These are phyloP conservation scores for Gentiana straminea DNA, from an alignment of 257 asterid genomes.

Conservation along the genomic window DNA sequence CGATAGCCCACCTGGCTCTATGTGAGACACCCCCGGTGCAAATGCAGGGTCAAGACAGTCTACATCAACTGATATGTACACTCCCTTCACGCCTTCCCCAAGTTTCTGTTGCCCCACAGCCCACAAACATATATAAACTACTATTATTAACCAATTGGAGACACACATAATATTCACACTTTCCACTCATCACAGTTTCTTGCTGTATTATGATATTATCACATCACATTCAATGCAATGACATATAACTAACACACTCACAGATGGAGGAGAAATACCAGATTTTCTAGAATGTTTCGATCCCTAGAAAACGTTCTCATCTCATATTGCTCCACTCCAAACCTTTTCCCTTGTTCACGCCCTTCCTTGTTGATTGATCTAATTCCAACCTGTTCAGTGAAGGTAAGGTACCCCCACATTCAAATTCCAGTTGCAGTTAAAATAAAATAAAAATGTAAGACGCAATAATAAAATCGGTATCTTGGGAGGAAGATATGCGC, in stretches of 20 bases:
- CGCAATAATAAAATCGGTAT: background rate
- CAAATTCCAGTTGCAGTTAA: too few relatives aligned
- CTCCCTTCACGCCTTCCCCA: conserved; percentile 97
- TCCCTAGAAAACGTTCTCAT: conserved; percentile 89
- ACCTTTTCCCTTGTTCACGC: conserved; percentile 91
- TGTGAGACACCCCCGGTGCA: conserved; percentile 98
- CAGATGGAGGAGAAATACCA: conserved; percentile 33
- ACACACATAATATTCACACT: too few relatives aligned
- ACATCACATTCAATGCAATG: too few relatives aligned
- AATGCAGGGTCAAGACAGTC: conserved; percentile 96
- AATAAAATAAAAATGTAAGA: background rate
- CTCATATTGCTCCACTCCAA: conserved; percentile 97
- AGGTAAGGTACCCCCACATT: background rate
- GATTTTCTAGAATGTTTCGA: conserved; percentile 60
- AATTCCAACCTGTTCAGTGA: conserved; percentile 76
- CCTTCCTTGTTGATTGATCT: conserved; percentile 95
- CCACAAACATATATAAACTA: too few relatives aligned
- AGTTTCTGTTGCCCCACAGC: conserved; percentile 44
- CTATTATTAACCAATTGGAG: too few relatives aligned
- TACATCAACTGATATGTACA: conserved; percentile 75
- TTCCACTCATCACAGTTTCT: too few relatives aligned
- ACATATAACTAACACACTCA: background rate
- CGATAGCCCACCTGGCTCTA: conserved; percentile 98
- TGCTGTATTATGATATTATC: too few relatives aligned
- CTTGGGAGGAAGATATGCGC: background rate